Evolutionary conservation across 495 filamentous ascomycete species (phyloP).

Genomic region (Lichenothelia convexa): DNA sequence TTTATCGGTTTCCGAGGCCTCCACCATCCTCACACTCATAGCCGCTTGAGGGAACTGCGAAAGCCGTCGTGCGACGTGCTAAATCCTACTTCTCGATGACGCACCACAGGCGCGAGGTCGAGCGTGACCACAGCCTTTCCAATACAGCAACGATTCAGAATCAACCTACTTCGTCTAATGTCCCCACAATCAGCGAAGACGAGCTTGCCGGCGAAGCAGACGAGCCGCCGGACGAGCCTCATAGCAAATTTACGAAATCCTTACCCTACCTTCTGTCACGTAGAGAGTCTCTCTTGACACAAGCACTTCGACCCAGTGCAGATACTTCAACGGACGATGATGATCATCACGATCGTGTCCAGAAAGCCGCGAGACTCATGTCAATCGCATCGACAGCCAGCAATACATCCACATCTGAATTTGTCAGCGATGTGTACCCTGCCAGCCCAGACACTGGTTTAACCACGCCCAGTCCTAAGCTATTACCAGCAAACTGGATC

Average conservation of each 20-base stretch:
- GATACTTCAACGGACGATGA: constrained; percentile 9
- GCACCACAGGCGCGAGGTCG: background rate
- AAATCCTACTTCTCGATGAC: background rate
- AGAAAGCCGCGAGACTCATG: constrained; percentile 16
- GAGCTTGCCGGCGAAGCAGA: constrained; percentile 8
- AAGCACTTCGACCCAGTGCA: too few species aligned
- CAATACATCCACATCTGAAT: constrained; percentile 65
- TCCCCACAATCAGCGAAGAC: constrained; percentile 1
- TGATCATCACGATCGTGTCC: background rate
- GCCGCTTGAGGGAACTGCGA: background rate
- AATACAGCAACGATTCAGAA: background rate
- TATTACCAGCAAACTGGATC: constrained; percentile 24
- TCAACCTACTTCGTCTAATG: background rate
- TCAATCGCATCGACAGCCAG: constrained; percentile 53
- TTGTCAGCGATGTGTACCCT: constrained; percentile 79
- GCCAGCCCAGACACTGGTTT: constrained; percentile 74
- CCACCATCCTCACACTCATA: too few species aligned
- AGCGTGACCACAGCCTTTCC: background rate
- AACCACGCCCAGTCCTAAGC: constrained; percentile 72
- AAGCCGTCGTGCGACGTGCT: background rate
- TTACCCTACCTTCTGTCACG: background rate
- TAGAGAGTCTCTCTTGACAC: constrained; percentile 13
- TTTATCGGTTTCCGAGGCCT: background rate
- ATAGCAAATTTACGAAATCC: background rate
- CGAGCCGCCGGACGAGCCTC: constrained; percentile 15